Base-by-base conservation (phyloP, 83 land plant species). In the Isoetes engelmannii region DNA sequence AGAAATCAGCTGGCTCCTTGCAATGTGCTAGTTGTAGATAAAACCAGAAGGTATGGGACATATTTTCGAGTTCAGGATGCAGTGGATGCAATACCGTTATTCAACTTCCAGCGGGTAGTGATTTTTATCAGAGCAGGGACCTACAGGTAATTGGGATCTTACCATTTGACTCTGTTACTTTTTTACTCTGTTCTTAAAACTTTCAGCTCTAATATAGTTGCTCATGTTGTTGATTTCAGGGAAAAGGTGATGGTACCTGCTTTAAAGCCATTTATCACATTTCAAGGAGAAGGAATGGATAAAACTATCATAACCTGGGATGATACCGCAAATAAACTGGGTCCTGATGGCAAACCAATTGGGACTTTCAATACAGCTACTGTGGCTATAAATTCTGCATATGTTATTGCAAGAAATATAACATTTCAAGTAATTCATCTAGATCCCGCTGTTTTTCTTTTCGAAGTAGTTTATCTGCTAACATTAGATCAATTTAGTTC, bases 31-130 rank as follows among this genome's bases (percentile, higher is more conserved):
- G 72, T 63, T 54, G 88, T 85, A 7, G 61, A 74, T 47, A 71
- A 72, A 17, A 58, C 44, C 15, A 64, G 64, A 12, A 74, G 67
- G 6, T 8, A 42, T 3, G 87, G 83, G 7, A 63, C 65, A 48
- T 85, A 75, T 45, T 48, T 45, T 37, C 58, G 78, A 5, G 57
- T 85, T 7, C 80, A 85, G 60, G 47, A 73, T 21, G 88, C 88
- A 28, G 58, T 85, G 5, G 72, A 85, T 45, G 67, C 85, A 12
- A 45, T 85, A 7, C 83, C 85, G 5, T 15, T 69, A 4, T 44
- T 72, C 63, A 82, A 76, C 53, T 17, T 44, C 45, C 60, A 72
- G 4, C 58, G 87, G 20, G 80, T 76, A 21, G 67, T 76, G 6
- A 79, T 84, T 41, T 49, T 13, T 3, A 68, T 84, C 47, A 47